phyloP scores from a whole-genome alignment of 805 yeast species.

The Candida namnaoensis region DNA sequence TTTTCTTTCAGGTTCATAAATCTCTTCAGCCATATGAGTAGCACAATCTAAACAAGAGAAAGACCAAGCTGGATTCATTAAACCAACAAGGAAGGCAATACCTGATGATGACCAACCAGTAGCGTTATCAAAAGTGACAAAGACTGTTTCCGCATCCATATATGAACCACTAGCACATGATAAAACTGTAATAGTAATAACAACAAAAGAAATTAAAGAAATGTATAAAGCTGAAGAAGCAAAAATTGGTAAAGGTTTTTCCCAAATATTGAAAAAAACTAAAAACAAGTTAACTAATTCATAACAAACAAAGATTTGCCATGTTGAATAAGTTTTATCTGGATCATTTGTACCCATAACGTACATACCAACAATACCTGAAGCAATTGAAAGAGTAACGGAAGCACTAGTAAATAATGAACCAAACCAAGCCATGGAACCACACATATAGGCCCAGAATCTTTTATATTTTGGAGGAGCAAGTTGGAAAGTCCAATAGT shows the following conservation, averaged over 20 bases:
- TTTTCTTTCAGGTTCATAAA: conserved; percentile 38
- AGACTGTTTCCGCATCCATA: conserved; percentile 44
- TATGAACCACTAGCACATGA: conserved; percentile 44
- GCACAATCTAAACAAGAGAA: conserved; percentile 64
- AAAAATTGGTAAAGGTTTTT: conserved; percentile 39
- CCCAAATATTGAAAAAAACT: conserved; percentile 40
- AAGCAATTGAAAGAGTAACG: conserved; percentile 44
- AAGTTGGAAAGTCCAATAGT: conserved; percentile 47
- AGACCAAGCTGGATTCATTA: conserved; percentile 63
- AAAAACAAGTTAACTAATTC: conserved; percentile 34
- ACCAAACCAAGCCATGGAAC: conserved; percentile 57
- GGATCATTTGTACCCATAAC: conserved; percentile 24
- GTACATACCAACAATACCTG: conserved; percentile 42
- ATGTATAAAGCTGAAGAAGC: conserved; percentile 41
- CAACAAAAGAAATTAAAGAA: conserved; percentile 43
- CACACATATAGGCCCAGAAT: conserved; percentile 44
- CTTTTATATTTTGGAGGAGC: conserved; percentile 32
- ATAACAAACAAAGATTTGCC: conserved; percentile 48
- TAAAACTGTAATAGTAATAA: conserved; percentile 45
- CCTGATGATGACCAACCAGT: conserved; percentile 57
- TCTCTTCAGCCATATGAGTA: conserved; percentile 66
- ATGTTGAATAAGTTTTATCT: conserved; percentile 29
- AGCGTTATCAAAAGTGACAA: conserved; percentile 40
- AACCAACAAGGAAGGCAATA: conserved; percentile 58
- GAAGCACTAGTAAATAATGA: conserved; percentile 56